Conservation (phyloP, 805 yeast species). For the Saccharomycopsis babjevae region DNA sequence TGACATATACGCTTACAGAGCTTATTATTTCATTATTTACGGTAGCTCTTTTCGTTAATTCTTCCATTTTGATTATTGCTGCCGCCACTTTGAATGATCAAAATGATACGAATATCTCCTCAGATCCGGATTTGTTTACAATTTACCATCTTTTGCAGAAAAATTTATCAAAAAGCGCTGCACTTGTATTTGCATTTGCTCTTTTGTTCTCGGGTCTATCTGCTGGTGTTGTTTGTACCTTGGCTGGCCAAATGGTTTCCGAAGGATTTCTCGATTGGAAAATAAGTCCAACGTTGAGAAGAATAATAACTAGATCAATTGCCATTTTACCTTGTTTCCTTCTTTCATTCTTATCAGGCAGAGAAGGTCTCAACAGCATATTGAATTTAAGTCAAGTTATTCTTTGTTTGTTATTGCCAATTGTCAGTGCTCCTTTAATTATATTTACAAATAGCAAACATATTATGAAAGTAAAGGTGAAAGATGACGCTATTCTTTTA, state of each 20-base stretch:
- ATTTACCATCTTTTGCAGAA: constrained; percentile 61
- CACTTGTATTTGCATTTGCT: constrained; percentile 80
- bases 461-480: constrained; percentile 44
- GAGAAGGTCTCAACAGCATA: constrained; percentile 68
- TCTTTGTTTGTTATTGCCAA: constrained; percentile 68
- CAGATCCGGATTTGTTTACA: constrained; percentile 73
- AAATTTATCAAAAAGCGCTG: constrained; percentile 78
- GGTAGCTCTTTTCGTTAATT: constrained; percentile 86
- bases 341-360: constrained; percentile 63
- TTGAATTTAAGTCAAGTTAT: constrained; percentile 79
- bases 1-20: constrained; percentile 76
- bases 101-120: constrained; percentile 31
- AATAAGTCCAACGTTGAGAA: constrained; percentile 70
- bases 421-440: constrained; percentile 81
- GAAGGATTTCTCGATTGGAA: constrained; percentile 82
- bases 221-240: constrained; percentile 89
- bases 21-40: constrained; percentile 71
- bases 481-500: constrained; percentile 2
- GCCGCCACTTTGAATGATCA: constrained; percentile 65
- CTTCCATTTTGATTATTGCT: constrained; percentile 83
- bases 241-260: constrained; percentile 89
- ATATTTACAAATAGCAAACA: constrained; percentile 64
- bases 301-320: constrained; percentile 69
- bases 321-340: constrained; percentile 80
- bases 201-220: constrained; percentile 86